Conservation (phyloP, 2,329 filamentous ascomycete species). For the Ophiostoma perfectum region DNA sequence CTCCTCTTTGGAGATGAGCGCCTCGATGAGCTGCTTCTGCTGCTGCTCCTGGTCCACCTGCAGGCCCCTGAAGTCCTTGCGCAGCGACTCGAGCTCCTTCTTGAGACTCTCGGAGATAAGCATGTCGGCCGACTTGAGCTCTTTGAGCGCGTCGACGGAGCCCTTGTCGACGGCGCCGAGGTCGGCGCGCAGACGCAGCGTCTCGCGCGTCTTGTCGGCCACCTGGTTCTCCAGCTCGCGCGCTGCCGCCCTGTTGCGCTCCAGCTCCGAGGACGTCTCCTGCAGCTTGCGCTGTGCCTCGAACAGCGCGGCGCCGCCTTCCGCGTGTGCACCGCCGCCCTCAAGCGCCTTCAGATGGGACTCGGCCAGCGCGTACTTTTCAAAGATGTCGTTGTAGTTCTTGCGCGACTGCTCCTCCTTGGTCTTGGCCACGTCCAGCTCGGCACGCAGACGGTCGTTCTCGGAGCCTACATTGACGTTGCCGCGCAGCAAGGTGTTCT, state of each 20-base stretch:
- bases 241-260: slow-evolving; percentile 40
- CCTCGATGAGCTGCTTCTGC: slow-evolving; percentile 55
- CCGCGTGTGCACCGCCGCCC: slow-evolving; percentile 41
- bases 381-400: slow-evolving; percentile 52
- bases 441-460: slow-evolving; percentile 48
- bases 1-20: slow-evolving; percentile 56
- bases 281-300: slow-evolving; percentile 47
- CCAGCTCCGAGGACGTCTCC: slow-evolving; percentile 44
- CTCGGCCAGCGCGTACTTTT: slow-evolving; percentile 53
- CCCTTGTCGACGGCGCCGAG: slow-evolving; percentile 51
- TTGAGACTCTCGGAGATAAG: slow-evolving; percentile 55
- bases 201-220: slow-evolving; percentile 51
- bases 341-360: slow-evolving; percentile 51
- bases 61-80: slow-evolving; percentile 46
- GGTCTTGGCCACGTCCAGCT: slow-evolving; percentile 51
- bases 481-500: slow-evolving; percentile 54
- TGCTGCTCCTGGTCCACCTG: slow-evolving; percentile 51
- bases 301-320: slow-evolving; percentile 47
- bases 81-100: slow-evolving; percentile 52
- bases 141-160: slow-evolving; percentile 50
- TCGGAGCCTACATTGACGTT: slow-evolving; percentile 51
- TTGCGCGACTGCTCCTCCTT: slow-evolving; percentile 49
- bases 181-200: slow-evolving; percentile 49
- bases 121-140: slow-evolving; percentile 55
- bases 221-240: slow-evolving; percentile 45